Percentiles rank a stretch among this genome's conserved stretches.
Evolutionary conservation across 176 grass and related monocot genomes (phyloP).

Genomic region (Carex littledalei): DNA sequence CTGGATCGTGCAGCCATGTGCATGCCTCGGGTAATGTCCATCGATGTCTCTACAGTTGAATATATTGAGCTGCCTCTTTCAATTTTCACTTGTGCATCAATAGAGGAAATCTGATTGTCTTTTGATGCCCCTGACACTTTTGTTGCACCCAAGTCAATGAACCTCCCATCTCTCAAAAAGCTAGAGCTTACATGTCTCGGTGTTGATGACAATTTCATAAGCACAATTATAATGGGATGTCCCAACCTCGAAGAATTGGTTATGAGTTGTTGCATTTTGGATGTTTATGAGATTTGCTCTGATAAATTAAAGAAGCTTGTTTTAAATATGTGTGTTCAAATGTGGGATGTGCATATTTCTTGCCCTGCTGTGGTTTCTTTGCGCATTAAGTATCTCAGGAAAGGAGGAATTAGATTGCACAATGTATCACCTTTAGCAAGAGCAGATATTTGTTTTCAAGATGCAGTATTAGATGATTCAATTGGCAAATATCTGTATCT

Average conservation of each 20-base stretch:
- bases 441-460: not conserved
- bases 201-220: not conserved
- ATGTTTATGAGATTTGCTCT: not conserved
- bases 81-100: not conserved
- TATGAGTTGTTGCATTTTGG: not conserved
- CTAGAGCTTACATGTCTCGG: not conserved
- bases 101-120: not conserved
- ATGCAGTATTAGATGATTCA: not conserved
- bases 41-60: not conserved
- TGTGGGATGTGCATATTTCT: not conserved
- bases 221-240: not conserved
- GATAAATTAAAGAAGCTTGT: not conserved
- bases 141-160: not conserved
- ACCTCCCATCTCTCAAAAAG: not conserved
- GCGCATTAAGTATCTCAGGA: not conserved
- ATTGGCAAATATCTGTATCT: not conserved
- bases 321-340: slow-evolving; percentile 4
- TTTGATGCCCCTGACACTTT: slow-evolving; percentile 1
- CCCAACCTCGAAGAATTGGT: not conserved
- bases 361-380: not conserved
- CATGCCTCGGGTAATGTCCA: not conserved
- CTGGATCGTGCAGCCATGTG: not conserved
- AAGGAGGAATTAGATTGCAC: not conserved
- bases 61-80: not conserved
- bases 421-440: not conserved